A percentile compares a stretch with the other conserved stretches of the same genome.
Conservation (phyloP, 805 yeast species). For the Wickerhamiella domercqiae region DNA sequence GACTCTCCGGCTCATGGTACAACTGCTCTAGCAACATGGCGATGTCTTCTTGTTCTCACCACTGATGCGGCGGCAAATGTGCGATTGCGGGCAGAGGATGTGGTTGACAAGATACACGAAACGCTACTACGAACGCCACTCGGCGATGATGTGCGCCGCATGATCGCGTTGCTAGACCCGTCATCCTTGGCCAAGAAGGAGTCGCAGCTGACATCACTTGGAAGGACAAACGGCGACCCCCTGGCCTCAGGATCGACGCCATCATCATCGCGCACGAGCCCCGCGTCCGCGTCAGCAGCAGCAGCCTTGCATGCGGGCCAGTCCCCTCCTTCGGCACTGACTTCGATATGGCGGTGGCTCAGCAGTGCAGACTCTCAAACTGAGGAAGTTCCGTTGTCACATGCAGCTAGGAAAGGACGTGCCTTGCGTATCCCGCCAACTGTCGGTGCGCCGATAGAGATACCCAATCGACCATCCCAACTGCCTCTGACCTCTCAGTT, state of each 20-base stretch:
- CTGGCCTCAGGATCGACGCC: background rate
- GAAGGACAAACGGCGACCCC: background rate
- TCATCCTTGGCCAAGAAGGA: background rate
- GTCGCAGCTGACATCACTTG: too few species aligned
- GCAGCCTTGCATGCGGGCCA: background rate
- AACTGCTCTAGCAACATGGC: conserved; percentile 75
- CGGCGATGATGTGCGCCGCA: conserved; percentile 43
- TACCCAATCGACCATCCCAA: background rate
- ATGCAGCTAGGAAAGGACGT: background rate
- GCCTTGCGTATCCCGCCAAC: background rate
- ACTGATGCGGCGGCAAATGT: conserved; percentile 85
- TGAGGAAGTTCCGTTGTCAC: background rate
- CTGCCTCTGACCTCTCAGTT: conserved; percentile 25
- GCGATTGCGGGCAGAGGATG: conserved; percentile 49
- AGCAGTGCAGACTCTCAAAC: background rate
- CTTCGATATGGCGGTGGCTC: background rate
- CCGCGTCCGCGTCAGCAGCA: background rate
- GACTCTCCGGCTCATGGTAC: conserved; percentile 76
- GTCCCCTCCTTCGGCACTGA: background rate
- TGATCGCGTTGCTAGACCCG: conserved; percentile 9
- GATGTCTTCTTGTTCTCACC: conserved; percentile 58
- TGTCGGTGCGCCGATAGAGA: background rate
- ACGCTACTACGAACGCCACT: conserved; percentile 51
- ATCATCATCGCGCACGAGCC: background rate
- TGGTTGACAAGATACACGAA: conserved; percentile 57